Percentiles rank a stretch among this genome's conserved stretches.
Conservation (phyloP, 352 stramenopile genomes). For the Thraustochytrium sp. region DNA sequence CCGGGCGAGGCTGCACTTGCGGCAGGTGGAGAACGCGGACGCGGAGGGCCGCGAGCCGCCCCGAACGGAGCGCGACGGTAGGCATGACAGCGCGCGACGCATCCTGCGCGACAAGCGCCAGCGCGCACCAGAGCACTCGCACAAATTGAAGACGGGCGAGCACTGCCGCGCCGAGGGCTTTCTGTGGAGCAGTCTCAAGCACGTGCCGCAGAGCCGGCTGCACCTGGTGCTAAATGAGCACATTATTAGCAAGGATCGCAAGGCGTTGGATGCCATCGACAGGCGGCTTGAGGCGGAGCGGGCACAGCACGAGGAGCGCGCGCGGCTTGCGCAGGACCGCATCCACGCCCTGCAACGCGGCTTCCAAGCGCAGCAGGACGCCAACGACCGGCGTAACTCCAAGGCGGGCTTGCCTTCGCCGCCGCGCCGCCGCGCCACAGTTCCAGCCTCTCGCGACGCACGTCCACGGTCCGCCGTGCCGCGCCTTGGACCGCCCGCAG, state of each 20-base stretch:
- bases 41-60: background rate
- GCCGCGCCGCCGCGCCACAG: background rate
- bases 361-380: background rate
- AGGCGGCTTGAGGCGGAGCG: background rate
- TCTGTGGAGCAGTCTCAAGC: constrained; percentile 5
- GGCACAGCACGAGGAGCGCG: background rate
- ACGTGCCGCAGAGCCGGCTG: background rate
- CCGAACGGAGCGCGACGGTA: background rate
- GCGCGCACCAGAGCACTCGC: background rate
- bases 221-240: constrained; percentile 12
- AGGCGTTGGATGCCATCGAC: background rate
- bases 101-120: background rate
- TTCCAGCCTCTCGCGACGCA: background rate
- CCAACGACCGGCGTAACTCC: background rate
- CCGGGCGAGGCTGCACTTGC: background rate
- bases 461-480: too few species aligned
- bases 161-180: background rate
- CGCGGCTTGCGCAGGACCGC: background rate
- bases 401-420: background rate
- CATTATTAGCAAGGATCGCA: background rate
- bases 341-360: background rate
- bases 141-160: background rate
- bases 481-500: too few species aligned
- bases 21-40: constrained; percentile 20
- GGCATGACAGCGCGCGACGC: background rate